phyloP scores from a whole-genome alignment of 169 alveolate genomes.

The Condylostoma magnum region DNA sequence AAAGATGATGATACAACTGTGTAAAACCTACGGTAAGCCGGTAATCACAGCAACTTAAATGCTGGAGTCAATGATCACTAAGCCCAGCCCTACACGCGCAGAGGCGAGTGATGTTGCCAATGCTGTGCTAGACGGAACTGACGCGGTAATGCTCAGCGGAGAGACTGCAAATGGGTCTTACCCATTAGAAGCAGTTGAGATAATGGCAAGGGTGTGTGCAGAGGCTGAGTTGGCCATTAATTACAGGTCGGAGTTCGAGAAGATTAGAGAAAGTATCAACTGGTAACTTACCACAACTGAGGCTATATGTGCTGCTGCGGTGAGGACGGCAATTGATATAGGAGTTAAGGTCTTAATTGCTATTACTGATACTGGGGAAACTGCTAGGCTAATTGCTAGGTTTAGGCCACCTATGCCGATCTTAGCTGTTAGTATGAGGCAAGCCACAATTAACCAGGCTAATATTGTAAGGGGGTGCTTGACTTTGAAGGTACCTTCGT shows the following conservation, averaged over 20 bases:
- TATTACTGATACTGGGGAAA: constrained; percentile 95
- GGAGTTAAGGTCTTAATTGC: constrained; percentile 91
- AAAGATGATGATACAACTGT: constrained; percentile 95
- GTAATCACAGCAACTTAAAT: constrained; percentile 98
- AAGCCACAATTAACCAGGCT: constrained; percentile 59
- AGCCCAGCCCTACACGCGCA: constrained; percentile 99
- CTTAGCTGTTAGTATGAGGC: constrained; percentile 89
- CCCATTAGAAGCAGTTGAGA: constrained; percentile 80
- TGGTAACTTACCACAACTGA: constrained; percentile 81
- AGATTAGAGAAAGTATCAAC: constrained; percentile 51
- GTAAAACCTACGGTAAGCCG: constrained; percentile 95
- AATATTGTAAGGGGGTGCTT: constrained; percentile 93
- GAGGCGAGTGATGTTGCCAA: constrained; percentile 99
- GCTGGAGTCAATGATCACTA: constrained; percentile 96
- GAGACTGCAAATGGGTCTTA: constrained; percentile 90
- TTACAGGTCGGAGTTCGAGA: constrained; percentile 81
- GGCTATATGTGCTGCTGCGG: constrained; percentile 89
- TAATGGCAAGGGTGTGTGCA: constrained; percentile 83
- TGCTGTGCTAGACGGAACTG: constrained; percentile 99
- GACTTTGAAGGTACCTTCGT: constrained; percentile 88
- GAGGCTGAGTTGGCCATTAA: constrained; percentile 89
- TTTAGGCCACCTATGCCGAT: constrained; percentile 94
- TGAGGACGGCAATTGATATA: constrained; percentile 85
- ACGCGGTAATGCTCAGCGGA: constrained; percentile 95
- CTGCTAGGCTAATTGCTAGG: constrained; percentile 95